A percentile compares a stretch with the other conserved stretches of the same genome.
Conservation (phyloP, 768 basidiomycete genomes). For the Tephrocybe sp. region DNA sequence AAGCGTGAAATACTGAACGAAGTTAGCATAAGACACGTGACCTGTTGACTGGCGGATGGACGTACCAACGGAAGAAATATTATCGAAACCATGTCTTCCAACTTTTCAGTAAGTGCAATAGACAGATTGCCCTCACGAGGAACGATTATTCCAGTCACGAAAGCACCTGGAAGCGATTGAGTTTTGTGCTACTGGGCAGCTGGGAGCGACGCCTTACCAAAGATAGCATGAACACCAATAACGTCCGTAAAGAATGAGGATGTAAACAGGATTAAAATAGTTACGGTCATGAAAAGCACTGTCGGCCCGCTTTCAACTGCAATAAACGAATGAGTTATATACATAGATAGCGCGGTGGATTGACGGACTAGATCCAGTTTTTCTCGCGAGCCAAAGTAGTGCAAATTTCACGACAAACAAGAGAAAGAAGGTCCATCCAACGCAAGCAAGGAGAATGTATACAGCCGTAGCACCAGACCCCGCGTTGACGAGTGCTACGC, state of each 20-base stretch:
- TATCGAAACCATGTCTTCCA: constrained; percentile 94
- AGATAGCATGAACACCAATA: constrained; percentile 91
- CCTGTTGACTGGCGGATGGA: constrained; percentile 4
- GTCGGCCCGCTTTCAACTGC: constrained; percentile 75
- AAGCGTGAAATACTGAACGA: constrained; percentile 81
- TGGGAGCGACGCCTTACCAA: constrained; percentile 45
- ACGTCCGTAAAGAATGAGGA: constrained; percentile 92
- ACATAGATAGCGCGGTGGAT: background rate
- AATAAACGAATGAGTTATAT: background rate
- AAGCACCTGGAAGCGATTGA: constrained; percentile 51
- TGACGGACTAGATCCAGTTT: constrained; percentile 66
- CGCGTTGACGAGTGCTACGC: constrained; percentile 90
- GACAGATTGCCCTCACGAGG: constrained; percentile 88
- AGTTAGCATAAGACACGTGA: background rate
- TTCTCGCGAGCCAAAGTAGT: constrained; percentile 70
- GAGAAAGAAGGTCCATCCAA: constrained; percentile 80
- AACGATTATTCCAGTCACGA: constrained; percentile 76
- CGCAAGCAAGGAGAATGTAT: constrained; percentile 76
- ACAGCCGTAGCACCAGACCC: constrained; percentile 79
- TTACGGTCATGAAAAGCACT: constrained; percentile 84
- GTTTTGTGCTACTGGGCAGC: background rate
- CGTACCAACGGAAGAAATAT: constrained; percentile 82
- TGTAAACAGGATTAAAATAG: constrained; percentile 77
- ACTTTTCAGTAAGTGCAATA: constrained; percentile 85
- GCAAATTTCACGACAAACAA: constrained; percentile 60